Evolutionary conservation across 1,139 yeast species (phyloP), one percentile per base, ranked within the genome.

Genomic region (Maudiozyma humilis): DNA sequence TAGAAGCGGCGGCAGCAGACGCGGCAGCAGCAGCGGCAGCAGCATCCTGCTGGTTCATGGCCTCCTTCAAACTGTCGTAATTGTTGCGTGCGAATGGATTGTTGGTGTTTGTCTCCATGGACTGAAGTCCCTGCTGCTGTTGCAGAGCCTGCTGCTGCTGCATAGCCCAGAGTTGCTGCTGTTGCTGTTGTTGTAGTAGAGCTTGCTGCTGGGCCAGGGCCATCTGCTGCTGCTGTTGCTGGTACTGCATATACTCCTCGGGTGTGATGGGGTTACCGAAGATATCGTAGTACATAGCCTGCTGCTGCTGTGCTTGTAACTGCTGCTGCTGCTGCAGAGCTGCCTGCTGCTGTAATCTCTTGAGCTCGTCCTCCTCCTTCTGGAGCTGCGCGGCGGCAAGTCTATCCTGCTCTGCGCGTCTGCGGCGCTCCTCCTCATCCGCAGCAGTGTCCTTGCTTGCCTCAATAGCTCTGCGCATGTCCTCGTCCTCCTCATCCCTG

Each of bases 391-490:
- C 72, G 1, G 97, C 97, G 41, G 84, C 79, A 49, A 77, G 78
- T 50, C 89, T 70, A 38, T 86, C 94, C 23, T 83, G 85, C 38
- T 68, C 73, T 36, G 40, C 29, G 41, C 47, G 41, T 46, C 66
- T 66, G 52, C 87, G 72, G 47, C 78, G 68, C 45, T 71, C 67
- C 47, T 80, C 88, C 51, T 91, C 99, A 51, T 84, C 89, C 52
- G 83, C 91, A 1, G 96, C 96, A 12, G 96, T 87, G 53, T 75
- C 63, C 57, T 78, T 75, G 44, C 95, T 83, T 55, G 84, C 84
- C 52, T 84, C 96, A 48, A 91, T 68, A 0, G 96, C 98, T 43
- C 75, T 72, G 63, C 80, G 82, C 54, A 91, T 67, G 38, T 88
- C 96, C n/a, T 78, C 85, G 57, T 88, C 96, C 8, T 35, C 23